These are phyloP conservation scores for Lotmaria passim DNA, from an alignment of 208 protist species.

Conservation along the genomic window DNA sequence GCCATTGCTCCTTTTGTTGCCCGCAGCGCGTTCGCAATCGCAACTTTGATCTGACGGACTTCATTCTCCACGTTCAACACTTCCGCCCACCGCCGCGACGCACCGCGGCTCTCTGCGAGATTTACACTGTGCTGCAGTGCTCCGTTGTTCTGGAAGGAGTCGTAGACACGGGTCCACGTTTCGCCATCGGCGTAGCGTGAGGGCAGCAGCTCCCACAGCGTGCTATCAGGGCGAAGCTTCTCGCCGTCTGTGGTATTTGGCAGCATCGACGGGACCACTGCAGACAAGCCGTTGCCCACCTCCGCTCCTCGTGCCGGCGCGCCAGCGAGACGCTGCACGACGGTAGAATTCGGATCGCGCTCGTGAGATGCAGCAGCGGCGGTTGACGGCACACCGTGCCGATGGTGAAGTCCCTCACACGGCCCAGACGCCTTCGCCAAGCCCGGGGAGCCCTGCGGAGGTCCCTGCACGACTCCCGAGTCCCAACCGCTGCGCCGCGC, in stretches of 20 bases:
- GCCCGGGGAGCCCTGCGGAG: neutral
- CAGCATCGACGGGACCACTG: constrained; percentile 3
- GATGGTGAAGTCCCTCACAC: neutral
- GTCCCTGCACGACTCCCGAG: neutral
- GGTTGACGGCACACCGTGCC: neutral
- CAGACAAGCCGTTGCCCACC: neutral
- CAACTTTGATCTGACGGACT: constrained; percentile 78
- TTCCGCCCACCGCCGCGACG: constrained; percentile 38
- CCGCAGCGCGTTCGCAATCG: constrained; percentile 76
- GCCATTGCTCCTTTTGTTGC: constrained; percentile 37
- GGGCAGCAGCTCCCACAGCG: constrained; percentile 30
- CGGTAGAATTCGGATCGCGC: constrained; percentile 15
- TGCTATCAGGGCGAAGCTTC: constrained; percentile 18
- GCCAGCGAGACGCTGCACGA: constrained; percentile 11
- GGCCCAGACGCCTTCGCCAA: neutral
- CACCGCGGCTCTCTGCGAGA: constrained; percentile 1
- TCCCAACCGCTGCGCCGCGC: constrained; percentile 5
- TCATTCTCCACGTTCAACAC: constrained; percentile 65
- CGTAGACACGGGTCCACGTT: constrained; percentile 30
- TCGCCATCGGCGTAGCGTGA: neutral
- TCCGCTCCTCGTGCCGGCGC: neutral
- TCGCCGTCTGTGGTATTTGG: constrained; percentile 15
- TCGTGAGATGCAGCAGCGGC: neutral
- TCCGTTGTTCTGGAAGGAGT: constrained; percentile 15
- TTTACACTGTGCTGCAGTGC: constrained; percentile 8